Base-by-base conservation (phyloP, 306 rosid species). In the Trichosanthes truncata region DNA sequence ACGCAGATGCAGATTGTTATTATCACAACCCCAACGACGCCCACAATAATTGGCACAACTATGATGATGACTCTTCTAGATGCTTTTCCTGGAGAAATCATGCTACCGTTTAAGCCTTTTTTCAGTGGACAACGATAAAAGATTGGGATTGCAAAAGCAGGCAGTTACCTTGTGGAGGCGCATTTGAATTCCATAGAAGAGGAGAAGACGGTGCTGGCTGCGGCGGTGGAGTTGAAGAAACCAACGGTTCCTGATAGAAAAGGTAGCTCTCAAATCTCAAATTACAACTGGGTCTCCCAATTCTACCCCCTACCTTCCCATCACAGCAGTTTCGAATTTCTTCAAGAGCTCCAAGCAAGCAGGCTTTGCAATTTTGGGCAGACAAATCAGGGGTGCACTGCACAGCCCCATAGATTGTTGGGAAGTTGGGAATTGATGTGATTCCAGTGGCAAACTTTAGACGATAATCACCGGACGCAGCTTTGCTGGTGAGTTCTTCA, bases 341-440 rank as follows among this genome's bases (percentile, higher is more conserved):
- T 17, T 7, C 17, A 9, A 79, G 2, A 61, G 76, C 77, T 21
- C 15, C n/a, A 21, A 0, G 10, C 31, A 84, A 69, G 80, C 84
- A 84, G 18, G 21, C 38, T 9, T 1, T 77, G 71, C 87, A 84
- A 0, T 77, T 55, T 2, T 25, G 25, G 15, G 15, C 38, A 1
- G 87, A 69, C 35, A 81, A 12, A 23, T 84, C 87, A 5, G 82
- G 87, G 0, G 84, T 69, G 79, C 87, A 84, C 65, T 84, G 82
- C 15, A 43, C 43, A 9, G 81, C 43, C 7, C 65, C 71, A 61
- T 71, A 52, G 5, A 84, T 48, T 0, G 26, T 71, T 56, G 61
- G 38, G 20, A 21, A 48, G 17, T 41, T 31, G 6, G 51, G 20
- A 13, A 6, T 57, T 1, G 21, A 7, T 3, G 46, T 17, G 65